A percentile compares a stretch with the other conserved stretches of the same genome.
Evolutionary conservation across 805 yeast genomes (phyloP).

Genomic region (Torulaspora delbrueckii): DNA sequence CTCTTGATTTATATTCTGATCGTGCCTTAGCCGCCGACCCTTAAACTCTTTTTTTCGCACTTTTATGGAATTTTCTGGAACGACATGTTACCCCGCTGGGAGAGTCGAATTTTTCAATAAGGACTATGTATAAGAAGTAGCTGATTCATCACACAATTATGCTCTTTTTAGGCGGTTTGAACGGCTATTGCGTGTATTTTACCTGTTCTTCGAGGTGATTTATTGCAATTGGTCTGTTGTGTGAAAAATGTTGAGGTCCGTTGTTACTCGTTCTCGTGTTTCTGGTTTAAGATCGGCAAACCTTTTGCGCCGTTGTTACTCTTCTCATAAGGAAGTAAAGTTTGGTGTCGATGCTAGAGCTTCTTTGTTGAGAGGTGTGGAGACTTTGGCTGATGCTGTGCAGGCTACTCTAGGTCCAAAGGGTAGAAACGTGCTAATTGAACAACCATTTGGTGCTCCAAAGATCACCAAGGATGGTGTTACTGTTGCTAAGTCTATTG

Average conservation of each 20-base stretch:
- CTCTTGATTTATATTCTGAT: too few species aligned
- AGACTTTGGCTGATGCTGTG: conserved; percentile 91
- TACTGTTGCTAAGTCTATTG: conserved; percentile 85
- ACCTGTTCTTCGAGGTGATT: not conserved
- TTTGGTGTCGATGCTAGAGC: conserved; percentile 98
- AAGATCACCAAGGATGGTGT: conserved; percentile 99
- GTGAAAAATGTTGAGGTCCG: conserved; percentile 13
- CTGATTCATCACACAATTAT: not conserved
- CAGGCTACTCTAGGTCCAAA: conserved; percentile 96
- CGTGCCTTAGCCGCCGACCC: conserved; percentile 1
- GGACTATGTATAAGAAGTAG: not conserved
- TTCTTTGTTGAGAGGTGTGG: conserved; percentile 88
- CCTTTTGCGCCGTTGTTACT: conserved; percentile 31
- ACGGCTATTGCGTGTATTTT: not conserved
- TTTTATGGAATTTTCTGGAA: conserved; percentile 4
- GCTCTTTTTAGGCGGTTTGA: not conserved
- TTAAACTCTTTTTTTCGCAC: not conserved
- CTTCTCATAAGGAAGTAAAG: conserved; percentile 82
- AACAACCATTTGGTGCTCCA: conserved; percentile 94
- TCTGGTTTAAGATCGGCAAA: conserved; percentile 19
- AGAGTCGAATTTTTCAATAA: not conserved
- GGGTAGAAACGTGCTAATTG: conserved; percentile 94
- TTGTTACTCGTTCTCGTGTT: conserved; percentile 16
- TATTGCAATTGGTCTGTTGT: not conserved
- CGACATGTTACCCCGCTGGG: not conserved